Evolutionary conservation across 106 monocot genomes (phyloP).

Genomic region (Narthecium ossifragum): DNA sequence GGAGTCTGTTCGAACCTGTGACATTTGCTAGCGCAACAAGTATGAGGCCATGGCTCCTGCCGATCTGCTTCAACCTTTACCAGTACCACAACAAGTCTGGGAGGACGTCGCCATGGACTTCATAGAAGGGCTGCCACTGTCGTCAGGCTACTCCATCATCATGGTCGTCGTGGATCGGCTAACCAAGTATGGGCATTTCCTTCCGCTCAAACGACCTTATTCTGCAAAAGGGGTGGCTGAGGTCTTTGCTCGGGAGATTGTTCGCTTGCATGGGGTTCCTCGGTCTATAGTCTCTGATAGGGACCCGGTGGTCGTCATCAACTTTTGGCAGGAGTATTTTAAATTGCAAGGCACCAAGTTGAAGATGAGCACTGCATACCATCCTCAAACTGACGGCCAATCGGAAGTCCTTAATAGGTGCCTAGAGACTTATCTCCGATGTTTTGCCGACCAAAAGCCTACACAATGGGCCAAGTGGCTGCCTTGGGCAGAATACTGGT

Average conservation of each 20-base stretch:
- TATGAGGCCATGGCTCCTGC: background rate
- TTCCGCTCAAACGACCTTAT: background rate
- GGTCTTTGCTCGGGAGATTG: background rate
- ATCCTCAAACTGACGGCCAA: background rate
- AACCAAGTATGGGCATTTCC: background rate
- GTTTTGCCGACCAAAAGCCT: background rate
- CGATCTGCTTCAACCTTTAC: constrained; percentile 14
- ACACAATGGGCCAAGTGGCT: background rate
- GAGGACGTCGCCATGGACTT: constrained; percentile 15
- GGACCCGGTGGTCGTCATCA: background rate
- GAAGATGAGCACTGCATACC: background rate
- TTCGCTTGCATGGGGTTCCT: background rate
- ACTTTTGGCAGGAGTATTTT: background rate
- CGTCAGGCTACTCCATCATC: background rate
- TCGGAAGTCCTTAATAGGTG: background rate
- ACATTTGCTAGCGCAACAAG: constrained; percentile 2
- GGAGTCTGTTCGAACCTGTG: background rate
- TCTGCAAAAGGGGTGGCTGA: background rate
- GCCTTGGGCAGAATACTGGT: background rate
- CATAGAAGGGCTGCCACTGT: background rate
- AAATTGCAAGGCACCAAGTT: background rate
- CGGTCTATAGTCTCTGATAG: background rate
- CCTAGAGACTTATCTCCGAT: background rate
- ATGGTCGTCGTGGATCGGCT: background rate
- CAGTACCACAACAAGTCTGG: constrained; percentile 7